Conservation (phyloP, 139 green algal species). For the Coccomyxa sp. region DNA sequence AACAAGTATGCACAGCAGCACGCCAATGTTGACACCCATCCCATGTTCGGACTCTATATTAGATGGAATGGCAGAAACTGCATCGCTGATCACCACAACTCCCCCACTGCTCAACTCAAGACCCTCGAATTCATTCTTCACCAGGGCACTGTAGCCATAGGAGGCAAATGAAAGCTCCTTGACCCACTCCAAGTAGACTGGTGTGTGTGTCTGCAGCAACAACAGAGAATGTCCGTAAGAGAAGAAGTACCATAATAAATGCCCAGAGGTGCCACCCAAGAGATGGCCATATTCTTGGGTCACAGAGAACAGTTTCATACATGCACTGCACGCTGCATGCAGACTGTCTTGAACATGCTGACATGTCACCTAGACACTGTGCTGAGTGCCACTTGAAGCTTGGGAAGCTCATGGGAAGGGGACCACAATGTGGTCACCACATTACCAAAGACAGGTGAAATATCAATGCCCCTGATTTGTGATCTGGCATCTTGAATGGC, state of each 20-base stretch:
- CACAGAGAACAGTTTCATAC: neutral
- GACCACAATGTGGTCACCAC: no score
- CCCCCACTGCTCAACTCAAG: conserved; percentile 14
- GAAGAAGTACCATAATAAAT: neutral
- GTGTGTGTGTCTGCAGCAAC: neutral
- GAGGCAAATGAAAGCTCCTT: neutral
- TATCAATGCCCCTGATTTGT: neutral
- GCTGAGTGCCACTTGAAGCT: no score
- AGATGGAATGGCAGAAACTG: conserved; percentile 2
- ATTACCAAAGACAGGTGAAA: neutral
- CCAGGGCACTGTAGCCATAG: conserved; percentile 17
- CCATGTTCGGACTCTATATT: conserved; percentile 32
- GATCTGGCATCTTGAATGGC: neutral
- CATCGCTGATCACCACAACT: neutral
- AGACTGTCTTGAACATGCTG: no score
- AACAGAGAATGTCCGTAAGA: neutral
- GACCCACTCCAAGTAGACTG: conserved; percentile 9
- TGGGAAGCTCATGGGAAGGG: no score
- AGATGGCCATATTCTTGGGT: neutral
- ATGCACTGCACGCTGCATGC: neutral
- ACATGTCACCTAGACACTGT: no score
- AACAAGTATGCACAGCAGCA: conserved; percentile 38
- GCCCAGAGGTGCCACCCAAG: neutral
- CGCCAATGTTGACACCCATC: conserved; percentile 21
- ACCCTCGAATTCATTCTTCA: conserved; percentile 33